A percentile compares a stretch with the other conserved stretches of the same genome.
phyloP scores from a whole-genome alignment of 129 eudicot species.

The Ambrosia artemisiifolia region DNA sequence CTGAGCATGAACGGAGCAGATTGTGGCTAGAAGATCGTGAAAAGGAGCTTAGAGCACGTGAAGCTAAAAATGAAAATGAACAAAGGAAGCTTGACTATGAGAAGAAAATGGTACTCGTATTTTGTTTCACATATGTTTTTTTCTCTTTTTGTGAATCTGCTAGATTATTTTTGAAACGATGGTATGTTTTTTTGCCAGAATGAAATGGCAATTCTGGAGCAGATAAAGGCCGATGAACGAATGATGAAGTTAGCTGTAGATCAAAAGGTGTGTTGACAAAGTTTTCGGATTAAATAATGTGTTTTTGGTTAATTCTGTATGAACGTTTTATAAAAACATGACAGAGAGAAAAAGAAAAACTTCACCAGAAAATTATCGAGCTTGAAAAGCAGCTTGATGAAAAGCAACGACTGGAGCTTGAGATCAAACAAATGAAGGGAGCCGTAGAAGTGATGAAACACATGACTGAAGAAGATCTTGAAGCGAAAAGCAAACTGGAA shows the following conservation, averaged over 20 bases:
- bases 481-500: conserved; percentile 25
- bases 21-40: conserved; percentile 42
- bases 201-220: conserved; percentile 52
- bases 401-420: conserved; percentile 53
- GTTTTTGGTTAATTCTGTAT: not conserved
- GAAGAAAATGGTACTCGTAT: conserved; percentile 47
- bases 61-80: conserved; percentile 52
- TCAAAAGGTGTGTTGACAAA: conserved; percentile 18
- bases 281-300: not conserved
- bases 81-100: conserved; percentile 43
- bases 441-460: conserved; percentile 52
- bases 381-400: conserved; percentile 57
- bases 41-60: conserved; percentile 41
- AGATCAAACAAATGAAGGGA: conserved; percentile 49
- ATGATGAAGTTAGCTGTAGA: conserved; percentile 42
- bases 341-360: conserved; percentile 58
- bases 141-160: not conserved
- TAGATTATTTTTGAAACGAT: not conserved
- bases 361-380: conserved; percentile 42
- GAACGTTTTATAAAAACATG: not conserved
- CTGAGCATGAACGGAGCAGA: conserved; percentile 47
- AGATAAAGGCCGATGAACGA: conserved; percentile 51
- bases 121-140: not conserved
- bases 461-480: conserved; percentile 40
- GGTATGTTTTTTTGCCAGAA: conserved; percentile 36